Evolutionary conservation across 1,139 yeast genomes (phyloP).

Genomic region (Candida pseudoviswanathii): DNA sequence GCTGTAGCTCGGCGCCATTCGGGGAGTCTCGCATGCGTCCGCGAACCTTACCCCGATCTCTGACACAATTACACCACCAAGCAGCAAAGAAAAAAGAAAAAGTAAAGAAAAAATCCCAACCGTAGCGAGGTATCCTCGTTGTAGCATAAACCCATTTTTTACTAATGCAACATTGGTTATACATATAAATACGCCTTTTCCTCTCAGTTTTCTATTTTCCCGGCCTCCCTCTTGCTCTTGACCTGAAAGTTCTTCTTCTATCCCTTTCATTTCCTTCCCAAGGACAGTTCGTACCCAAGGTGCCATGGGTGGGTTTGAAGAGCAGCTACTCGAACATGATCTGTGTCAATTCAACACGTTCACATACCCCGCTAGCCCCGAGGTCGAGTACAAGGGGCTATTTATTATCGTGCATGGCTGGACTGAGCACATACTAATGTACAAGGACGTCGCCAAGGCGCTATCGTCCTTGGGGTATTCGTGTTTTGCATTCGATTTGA

Average conservation of each 20-base stretch:
- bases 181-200: not conserved
- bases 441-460: slow-evolving; percentile 21
- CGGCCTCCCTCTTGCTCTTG: not conserved
- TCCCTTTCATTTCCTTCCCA: not conserved
- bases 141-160: not conserved
- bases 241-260: not conserved
- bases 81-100: not conserved
- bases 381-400: slow-evolving; percentile 15
- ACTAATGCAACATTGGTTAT: not conserved
- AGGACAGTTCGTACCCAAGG: not conserved
- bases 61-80: not conserved
- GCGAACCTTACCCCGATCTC: not conserved
- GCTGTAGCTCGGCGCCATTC: not conserved
- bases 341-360: slow-evolving; percentile 20
- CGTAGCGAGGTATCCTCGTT: not conserved
- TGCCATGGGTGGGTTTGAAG: not conserved
- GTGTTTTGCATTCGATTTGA: slow-evolving; percentile 23
- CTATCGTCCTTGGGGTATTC: slow-evolving; percentile 22
- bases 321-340: slow-evolving; percentile 12
- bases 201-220: not conserved
- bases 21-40: not conserved
- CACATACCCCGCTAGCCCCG: slow-evolving; percentile 11
- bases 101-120: not conserved
- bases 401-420: slow-evolving; percentile 26
- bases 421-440: slow-evolving; percentile 25